These are phyloP conservation scores for Aspergillus fijiensis DNA, from an alignment of 2,329 filamentous ascomycete species.

Conservation along the genomic window DNA sequence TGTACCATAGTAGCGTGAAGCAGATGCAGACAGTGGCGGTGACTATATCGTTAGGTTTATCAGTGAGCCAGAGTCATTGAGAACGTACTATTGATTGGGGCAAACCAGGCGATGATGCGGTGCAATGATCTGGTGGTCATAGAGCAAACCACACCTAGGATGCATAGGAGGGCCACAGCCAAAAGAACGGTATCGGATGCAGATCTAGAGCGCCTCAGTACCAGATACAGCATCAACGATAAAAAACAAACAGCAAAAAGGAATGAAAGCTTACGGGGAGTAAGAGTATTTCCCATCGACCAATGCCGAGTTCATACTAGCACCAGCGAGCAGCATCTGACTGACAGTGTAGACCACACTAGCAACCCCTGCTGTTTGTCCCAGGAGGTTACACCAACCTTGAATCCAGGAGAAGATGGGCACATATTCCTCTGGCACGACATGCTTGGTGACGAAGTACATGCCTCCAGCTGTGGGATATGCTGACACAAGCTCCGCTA, in stretches of 20 bases:
- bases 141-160: slow-evolving; percentile 62
- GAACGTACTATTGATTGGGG: slow-evolving; percentile 60
- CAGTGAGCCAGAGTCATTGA: too few species aligned
- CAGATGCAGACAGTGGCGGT: slow-evolving; percentile 61
- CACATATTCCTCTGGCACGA: slow-evolving; percentile 61
- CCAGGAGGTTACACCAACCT: slow-evolving; percentile 67
- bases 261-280: slow-evolving; percentile 51
- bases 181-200: slow-evolving; percentile 60
- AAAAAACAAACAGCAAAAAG: too few species aligned
- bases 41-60: slow-evolving; percentile 37
- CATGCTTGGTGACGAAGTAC: slow-evolving; percentile 67
- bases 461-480: slow-evolving; percentile 68
- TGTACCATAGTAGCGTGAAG: slow-evolving; percentile 57
- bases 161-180: slow-evolving; percentile 55
- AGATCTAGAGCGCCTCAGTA: slow-evolving; percentile 42
- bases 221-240: neutral
- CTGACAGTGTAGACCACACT: slow-evolving; percentile 63
- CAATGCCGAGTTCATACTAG: slow-evolving; percentile 60
- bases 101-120: slow-evolving; percentile 63
- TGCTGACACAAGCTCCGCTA: slow-evolving; percentile 65
- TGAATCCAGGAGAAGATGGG: slow-evolving; percentile 65
- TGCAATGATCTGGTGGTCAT: slow-evolving; percentile 61
- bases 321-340: slow-evolving; percentile 63
- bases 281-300: slow-evolving; percentile 54
- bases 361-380: slow-evolving; percentile 63